phyloP scores from a whole-genome alignment of 169 alveolate genomes.

The Plasmodium falciparum region DNA sequence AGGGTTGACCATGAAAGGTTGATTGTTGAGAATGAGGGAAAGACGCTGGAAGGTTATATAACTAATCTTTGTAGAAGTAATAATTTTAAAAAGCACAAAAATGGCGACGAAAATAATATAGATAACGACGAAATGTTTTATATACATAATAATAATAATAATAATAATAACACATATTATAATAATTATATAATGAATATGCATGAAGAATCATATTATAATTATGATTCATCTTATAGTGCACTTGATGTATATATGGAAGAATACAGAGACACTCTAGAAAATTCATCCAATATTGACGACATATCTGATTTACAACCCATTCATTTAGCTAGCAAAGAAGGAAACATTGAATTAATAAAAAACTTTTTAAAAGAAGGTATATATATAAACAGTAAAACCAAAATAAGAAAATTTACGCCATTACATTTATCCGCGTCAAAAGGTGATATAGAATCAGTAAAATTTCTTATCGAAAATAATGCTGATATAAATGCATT shows the following conservation, averaged over 20 bases:
- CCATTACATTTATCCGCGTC: conserved; percentile 69
- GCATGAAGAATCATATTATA: not conserved
- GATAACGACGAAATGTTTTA: too few species aligned
- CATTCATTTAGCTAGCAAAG: conserved; percentile 66
- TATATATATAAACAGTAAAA: conserved; percentile 41
- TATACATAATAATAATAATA: too few species aligned
- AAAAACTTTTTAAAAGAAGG: conserved; percentile 34
- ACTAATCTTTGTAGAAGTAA: conserved; percentile 6
- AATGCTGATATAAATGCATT: conserved; percentile 68
- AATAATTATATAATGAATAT: not conserved
- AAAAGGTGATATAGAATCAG: conserved; percentile 52
- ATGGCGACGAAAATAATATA: too few species aligned
- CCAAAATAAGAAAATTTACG: conserved; percentile 43
- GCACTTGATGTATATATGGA: conserved; percentile 33
- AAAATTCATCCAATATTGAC: not conserved
- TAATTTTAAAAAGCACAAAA: not conserved
- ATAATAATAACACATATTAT: too few species aligned
- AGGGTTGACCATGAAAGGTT: not conserved
- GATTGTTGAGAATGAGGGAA: not conserved
- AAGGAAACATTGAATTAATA: conserved; percentile 61
- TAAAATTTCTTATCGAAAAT: conserved; percentile 33
- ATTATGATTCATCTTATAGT: not conserved
- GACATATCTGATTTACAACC: conserved; percentile 47
- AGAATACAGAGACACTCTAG: conserved; percentile 21
- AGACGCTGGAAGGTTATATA: conserved; percentile 1